phyloP scores from a whole-genome alignment of 495 filamentous ascomycete species.

The Penicillium chermesinum region DNA sequence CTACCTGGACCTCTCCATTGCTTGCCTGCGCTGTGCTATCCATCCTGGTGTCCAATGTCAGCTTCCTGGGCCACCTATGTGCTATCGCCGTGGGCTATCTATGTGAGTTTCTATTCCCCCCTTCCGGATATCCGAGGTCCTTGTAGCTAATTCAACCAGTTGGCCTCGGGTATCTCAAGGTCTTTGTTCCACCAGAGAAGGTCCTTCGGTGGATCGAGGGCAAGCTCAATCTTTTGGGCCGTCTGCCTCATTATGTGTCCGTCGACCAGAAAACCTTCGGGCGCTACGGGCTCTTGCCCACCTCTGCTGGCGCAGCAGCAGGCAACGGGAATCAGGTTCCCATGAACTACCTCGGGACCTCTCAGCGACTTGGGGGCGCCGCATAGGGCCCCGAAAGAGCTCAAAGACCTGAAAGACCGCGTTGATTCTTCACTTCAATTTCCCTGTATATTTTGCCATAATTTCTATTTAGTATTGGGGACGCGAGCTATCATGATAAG shows the following conservation, averaged over 20 bases:
- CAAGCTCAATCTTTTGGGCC: slow-evolving; percentile 74
- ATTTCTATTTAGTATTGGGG: not conserved
- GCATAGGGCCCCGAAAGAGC: slow-evolving; percentile 16
- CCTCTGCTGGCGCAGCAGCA: slow-evolving; percentile 34
- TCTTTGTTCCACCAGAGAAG: slow-evolving; percentile 78
- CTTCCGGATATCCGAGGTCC: not conserved
- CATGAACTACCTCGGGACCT: slow-evolving; percentile 53
- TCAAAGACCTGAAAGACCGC: too few relatives aligned
- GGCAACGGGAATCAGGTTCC: slow-evolving; percentile 42
- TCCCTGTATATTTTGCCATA: not conserved
- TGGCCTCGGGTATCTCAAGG: slow-evolving; percentile 77
- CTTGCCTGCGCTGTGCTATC: slow-evolving; percentile 62
- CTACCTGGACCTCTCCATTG: slow-evolving; percentile 88
- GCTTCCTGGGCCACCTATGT: slow-evolving; percentile 79
- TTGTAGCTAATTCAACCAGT: slow-evolving; percentile 42
- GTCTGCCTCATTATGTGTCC: slow-evolving; percentile 82
- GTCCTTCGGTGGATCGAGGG: slow-evolving; percentile 76
- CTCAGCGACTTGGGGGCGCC: slow-evolving; percentile 64
- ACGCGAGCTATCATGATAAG: not conserved
- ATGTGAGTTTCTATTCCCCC: slow-evolving; percentile 52
- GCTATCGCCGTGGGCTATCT: slow-evolving; percentile 78
- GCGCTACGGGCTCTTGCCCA: slow-evolving; percentile 83
- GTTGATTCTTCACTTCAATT: slow-evolving; percentile 21
- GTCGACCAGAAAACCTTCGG: slow-evolving; percentile 96
- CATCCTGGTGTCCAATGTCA: slow-evolving; percentile 72